Conservation (phyloP, 2,329 filamentous ascomycete genomes). For the Proliferodiscus dingleyae region DNA sequence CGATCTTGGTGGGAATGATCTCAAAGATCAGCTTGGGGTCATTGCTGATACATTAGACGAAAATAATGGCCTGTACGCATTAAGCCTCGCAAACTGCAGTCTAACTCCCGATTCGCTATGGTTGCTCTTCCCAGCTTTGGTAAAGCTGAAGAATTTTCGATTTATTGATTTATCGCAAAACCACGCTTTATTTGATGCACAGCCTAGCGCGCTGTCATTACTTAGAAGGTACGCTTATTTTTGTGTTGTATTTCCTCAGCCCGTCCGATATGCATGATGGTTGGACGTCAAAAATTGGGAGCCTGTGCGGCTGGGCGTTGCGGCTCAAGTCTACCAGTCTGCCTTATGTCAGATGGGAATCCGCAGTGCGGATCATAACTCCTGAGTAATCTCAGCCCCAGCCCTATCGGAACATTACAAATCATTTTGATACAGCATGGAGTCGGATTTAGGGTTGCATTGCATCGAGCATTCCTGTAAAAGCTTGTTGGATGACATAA, state of each 20-base stretch:
- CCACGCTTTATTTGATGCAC: constrained; percentile 66
- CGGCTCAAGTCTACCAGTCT: constrained; percentile 20
- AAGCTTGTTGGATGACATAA: constrained; percentile 5
- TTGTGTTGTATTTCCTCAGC: constrained; percentile 4
- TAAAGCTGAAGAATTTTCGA: constrained; percentile 65
- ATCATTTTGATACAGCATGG: neutral
- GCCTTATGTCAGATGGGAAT: constrained; percentile 7
- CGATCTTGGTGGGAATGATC: constrained; percentile 81
- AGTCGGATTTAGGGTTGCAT: neutral
- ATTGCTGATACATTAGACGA: constrained; percentile 49
- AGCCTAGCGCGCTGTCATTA: constrained; percentile 68
- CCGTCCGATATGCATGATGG: neutral
- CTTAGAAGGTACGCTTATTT: constrained; percentile 61
- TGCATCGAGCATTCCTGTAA: neutral
- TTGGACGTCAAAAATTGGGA: constrained; percentile 1
- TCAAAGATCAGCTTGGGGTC: constrained; percentile 49
- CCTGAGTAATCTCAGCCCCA: constrained; percentile 1
- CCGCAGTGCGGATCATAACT: neutral
- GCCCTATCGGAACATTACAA: neutral
- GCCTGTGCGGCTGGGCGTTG: constrained; percentile 15
- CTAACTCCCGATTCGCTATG: constrained; percentile 68
- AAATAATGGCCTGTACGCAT: constrained; percentile 63
- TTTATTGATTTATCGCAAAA: constrained; percentile 95
- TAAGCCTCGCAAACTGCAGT: constrained; percentile 83
- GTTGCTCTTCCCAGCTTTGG: constrained; percentile 69